Conservation (phyloP, 2,329 filamentous ascomycete species). For the Didymellaceae sp. region DNA sequence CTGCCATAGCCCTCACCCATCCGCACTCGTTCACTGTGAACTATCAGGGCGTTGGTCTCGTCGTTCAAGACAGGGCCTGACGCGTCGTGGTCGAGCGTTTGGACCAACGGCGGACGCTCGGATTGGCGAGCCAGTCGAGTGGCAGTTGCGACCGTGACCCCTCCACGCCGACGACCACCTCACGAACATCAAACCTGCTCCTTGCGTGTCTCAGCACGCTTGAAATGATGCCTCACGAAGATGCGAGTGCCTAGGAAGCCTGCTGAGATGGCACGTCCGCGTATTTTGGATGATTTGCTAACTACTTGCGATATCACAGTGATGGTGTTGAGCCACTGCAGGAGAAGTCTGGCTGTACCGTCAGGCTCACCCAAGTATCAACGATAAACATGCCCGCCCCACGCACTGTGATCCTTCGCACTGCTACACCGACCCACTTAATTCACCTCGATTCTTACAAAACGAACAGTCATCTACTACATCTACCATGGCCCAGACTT, state of each 20-base stretch:
- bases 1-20: background rate
- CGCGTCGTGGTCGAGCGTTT: conserved; percentile 27
- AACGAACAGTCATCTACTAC: no score
- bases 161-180: conserved; percentile 16
- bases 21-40: conserved; percentile 8
- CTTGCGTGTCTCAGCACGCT: background rate
- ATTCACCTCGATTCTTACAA: background rate
- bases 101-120: conserved; percentile 23
- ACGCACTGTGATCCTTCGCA: no score
- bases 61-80: conserved; percentile 25
- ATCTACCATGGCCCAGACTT: conserved; percentile 5
- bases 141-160: conserved; percentile 17
- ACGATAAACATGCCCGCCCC: no score
- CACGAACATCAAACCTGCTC: conserved; percentile 17
- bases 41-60: conserved; percentile 4
- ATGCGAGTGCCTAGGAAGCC: background rate
- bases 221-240: background rate
- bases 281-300: background rate
- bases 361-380: no score
- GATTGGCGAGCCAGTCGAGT: conserved; percentile 16
- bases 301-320: conserved; percentile 3
- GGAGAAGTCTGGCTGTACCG: no score
- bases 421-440: no score
- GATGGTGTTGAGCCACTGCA: conserved; percentile 5
- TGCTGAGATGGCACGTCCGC: background rate